phyloP scores from a whole-genome alignment of 2,329 filamentous ascomycete species.

The Ophiostoma piceae region DNA sequence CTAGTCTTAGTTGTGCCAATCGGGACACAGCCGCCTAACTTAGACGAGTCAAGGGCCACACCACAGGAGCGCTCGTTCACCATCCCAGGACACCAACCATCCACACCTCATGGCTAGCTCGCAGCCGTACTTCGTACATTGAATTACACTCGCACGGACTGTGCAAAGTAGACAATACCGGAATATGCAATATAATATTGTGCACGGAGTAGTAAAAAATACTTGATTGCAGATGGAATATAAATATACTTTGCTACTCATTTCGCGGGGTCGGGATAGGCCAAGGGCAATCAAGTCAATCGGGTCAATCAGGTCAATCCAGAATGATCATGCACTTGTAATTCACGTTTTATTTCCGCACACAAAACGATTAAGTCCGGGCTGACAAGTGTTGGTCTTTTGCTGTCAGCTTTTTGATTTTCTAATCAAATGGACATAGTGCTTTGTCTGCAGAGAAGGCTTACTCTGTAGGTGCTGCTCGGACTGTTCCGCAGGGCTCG shows the following conservation, averaged over 20 bases:
- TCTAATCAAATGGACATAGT: not conserved
- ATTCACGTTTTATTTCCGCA: not conserved
- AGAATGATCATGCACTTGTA: not conserved
- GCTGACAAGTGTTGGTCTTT: not conserved
- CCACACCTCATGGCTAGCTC: not conserved
- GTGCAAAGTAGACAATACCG: not conserved
- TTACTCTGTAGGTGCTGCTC: not conserved
- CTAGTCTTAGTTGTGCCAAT: not conserved
- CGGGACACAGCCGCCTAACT: not conserved
- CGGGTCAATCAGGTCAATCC: not conserved
- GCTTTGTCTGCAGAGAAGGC: not conserved
- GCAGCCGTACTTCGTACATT: not conserved
- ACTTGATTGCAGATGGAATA: not conserved
- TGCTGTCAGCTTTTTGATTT: not conserved
- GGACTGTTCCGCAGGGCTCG: not conserved
- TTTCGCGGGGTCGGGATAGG: constrained; percentile 1
- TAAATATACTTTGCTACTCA: constrained; percentile 1
- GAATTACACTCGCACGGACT: not conserved
- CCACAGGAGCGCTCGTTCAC: not conserved
- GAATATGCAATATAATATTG: not conserved
- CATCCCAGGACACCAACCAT: not conserved
- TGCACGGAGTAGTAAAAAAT: not conserved
- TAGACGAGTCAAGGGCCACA: not conserved
- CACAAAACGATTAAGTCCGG: not conserved
- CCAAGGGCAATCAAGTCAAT: not conserved